Percentiles rank a stretch among this genome's conserved stretches.
Evolutionary conservation across 495 filamentous ascomycete genomes (phyloP).

Genomic region (Penicillium diatomitis): DNA sequence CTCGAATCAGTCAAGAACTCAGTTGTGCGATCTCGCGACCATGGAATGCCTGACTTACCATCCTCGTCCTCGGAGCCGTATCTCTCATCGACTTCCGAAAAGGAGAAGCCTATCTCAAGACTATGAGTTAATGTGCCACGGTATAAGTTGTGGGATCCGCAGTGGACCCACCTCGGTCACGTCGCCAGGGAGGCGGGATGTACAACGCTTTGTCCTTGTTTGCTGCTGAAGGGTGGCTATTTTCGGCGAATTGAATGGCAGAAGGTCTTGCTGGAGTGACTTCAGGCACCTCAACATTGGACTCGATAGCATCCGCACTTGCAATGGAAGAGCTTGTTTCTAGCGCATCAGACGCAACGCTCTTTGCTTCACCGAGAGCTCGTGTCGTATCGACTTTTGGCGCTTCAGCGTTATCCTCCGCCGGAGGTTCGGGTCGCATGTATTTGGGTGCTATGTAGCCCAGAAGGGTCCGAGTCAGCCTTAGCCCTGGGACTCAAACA

Average conservation of each 20-base stretch:
- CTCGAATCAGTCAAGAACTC: background rate
- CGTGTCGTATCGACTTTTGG: no score
- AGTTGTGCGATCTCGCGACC: background rate
- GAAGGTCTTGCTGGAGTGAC: no score
- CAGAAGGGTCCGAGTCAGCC: no score
- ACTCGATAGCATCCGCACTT: no score
- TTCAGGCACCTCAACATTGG: no score
- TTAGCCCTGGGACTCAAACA: no score
- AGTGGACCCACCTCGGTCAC: slow-evolving; percentile 21
- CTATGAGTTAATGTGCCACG: background rate
- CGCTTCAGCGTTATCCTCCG: no score
- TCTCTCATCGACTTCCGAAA: slow-evolving; percentile 11
- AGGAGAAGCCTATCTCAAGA: slow-evolving; percentile 5
- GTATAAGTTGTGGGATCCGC: background rate
- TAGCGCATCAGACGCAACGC: no score
- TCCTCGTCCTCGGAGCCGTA: background rate
- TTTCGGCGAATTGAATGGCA: background rate
- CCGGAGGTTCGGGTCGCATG: no score
- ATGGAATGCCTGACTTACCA: slow-evolving; percentile 2
- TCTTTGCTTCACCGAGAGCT: no score
- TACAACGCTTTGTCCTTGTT: slow-evolving; percentile 19
- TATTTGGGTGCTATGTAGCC: no score
- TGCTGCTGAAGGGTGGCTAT: background rate
- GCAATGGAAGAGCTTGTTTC: no score
- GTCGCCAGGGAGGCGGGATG: slow-evolving; percentile 24